These are phyloP conservation scores for Raphanus sativus DNA, from an alignment of 345 rosid genomes.

Conservation along the genomic window DNA sequence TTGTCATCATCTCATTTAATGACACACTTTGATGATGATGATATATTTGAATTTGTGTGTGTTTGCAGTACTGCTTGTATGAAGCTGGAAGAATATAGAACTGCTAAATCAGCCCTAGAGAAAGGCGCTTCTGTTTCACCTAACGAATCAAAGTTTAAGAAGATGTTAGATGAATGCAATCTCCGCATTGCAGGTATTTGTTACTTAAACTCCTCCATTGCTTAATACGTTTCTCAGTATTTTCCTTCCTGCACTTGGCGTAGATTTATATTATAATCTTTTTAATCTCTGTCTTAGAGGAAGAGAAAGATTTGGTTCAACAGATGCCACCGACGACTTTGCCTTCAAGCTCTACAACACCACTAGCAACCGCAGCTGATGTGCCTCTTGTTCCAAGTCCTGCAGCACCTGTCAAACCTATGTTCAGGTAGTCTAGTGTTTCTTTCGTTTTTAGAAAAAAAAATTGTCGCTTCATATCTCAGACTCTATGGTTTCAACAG, in stretches of 20 bases:
- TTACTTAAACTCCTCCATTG: background rate
- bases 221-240: background rate
- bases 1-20: background rate
- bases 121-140: conserved; percentile 52
- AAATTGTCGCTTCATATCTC: conserved; percentile 6
- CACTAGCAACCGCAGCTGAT: conserved; percentile 30
- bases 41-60: background rate
- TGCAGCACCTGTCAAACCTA: conserved; percentile 46
- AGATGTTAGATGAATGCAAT: conserved; percentile 58
- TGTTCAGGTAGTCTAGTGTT: conserved; percentile 50
- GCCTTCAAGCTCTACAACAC: conserved; percentile 34
- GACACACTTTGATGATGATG: background rate
- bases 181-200: conserved; percentile 50
- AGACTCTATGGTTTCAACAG: conserved; percentile 42
- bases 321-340: conserved; percentile 28
- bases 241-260: background rate
- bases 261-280: conserved; percentile 2
- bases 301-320: conserved; percentile 37
- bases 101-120: conserved; percentile 71
- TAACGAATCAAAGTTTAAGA: conserved; percentile 45
- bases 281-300: conserved; percentile 39
- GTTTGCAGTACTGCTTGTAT: conserved; percentile 61
- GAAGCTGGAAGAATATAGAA: conserved; percentile 63
- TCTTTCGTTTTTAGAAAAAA: background rate
- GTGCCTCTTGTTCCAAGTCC: conserved; percentile 25